These are phyloP conservation scores for Colletotrichum magnum DNA, from an alignment of 2,329 filamentous ascomycete genomes.

Conservation along the genomic window DNA sequence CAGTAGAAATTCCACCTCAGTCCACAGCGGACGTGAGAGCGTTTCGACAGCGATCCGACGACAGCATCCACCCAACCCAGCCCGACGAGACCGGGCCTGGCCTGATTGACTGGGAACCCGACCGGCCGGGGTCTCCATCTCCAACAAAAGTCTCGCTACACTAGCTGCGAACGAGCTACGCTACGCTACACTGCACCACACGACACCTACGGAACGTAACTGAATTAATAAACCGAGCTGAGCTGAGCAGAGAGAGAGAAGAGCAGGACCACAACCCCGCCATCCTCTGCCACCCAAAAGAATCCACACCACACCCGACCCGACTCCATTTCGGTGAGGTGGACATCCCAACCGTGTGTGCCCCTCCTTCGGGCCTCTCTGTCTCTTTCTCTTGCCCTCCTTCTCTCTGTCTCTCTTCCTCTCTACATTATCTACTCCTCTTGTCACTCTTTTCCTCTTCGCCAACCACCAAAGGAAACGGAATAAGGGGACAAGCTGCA, in stretches of 20 bases:
- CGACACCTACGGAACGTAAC: background rate
- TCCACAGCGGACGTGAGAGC: conserved; percentile 29
- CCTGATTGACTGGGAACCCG: conserved; percentile 23
- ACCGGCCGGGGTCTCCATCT: conserved; percentile 16
- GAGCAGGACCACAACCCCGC: conserved; percentile 23
- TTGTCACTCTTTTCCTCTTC: conserved; percentile 13
- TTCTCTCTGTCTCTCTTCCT: conserved; percentile 40
- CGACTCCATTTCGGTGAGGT: conserved; percentile 30
- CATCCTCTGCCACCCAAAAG: conserved; percentile 29
- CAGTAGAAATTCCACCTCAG: conserved; percentile 23
- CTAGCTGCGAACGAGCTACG: background rate
- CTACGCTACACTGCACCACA: no score
- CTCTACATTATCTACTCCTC: conserved; percentile 40
- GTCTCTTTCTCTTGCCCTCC: conserved; percentile 20
- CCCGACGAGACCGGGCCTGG: conserved; percentile 21
- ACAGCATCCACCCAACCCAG: conserved; percentile 31
- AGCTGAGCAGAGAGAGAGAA: conserved; percentile 8
- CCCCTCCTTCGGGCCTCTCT: background rate
- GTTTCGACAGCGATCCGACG: conserved; percentile 37
- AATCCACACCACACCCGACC: conserved; percentile 32
- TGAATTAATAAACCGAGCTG: conserved; percentile 23
- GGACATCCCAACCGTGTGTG: conserved; percentile 25
- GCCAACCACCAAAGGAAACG: conserved; percentile 8
- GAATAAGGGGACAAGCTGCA: background rate
- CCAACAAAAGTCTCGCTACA: background rate